Evolutionary conservation across 129 eudicot genomes (phyloP), one percentile per base, ranked within the genome.

Genomic region (Saussurea involucrata): DNA sequence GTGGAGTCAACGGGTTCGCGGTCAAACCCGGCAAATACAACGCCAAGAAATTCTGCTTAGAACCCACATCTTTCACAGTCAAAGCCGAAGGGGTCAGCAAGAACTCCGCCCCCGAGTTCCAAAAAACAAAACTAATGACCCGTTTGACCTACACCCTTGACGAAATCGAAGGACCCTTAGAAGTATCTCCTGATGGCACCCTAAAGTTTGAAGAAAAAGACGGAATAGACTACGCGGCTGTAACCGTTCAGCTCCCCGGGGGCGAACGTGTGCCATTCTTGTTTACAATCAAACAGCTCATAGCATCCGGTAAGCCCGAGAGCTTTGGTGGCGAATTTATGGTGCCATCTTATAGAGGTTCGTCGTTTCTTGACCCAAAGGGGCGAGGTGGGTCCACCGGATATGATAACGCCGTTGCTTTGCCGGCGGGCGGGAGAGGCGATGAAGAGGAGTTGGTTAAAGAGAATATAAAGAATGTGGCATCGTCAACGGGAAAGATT

Each of bases 341-440:
- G 1, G 98, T 92, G 71, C 98, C 98, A 0, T 90, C 96, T 5
- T 92, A 92, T 90, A 79, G 97, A 36, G 97, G 97, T n/a, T 92
- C 97, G 11, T 92, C 97, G 1, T 92, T 92, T 83, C 88, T 92
- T 9, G 98, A 92, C 98, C 98, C 98, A 70, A 92, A 92, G 92
- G 98, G 98, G 21, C 72, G 98, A 68, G 98, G 98, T 81, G 98
- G 98, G 10, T 92, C 98, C 2, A 92, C 98, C 9, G 98, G 98
- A 13, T 92, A 92, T 69, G 98, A 92, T 68, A 92, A 90, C 27
- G 98, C 98, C 0, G 98, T 92, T 63, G 98, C 98, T 25, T 68
- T 92, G 90, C 98, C 98, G 9, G 98, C 98, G 9, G 98, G 98
- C 58, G 98, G 98, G n/a, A 85, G 98, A 65, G 98, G 98, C 71